Percentiles rank a stretch among this genome's conserved stretches.
Conservation (phyloP, 2,329 filamentous ascomycete genomes). For the Drechslerella stenobrocha region DNA sequence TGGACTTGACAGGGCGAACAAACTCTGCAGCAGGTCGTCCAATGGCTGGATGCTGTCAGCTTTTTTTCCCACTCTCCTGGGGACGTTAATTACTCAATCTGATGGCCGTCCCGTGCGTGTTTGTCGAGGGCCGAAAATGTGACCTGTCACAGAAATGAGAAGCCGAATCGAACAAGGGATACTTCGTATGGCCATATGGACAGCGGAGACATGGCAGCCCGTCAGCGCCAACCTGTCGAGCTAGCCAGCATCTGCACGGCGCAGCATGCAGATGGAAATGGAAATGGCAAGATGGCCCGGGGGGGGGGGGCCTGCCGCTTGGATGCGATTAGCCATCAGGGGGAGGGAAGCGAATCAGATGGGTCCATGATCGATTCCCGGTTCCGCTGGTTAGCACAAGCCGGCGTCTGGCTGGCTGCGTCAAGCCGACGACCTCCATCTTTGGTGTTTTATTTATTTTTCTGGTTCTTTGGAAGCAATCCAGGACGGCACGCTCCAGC, state of each 20-base stretch:
- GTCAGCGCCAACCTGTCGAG: not conserved
- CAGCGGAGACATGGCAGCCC: not conserved
- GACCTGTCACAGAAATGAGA: not conserved
- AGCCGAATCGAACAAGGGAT: no score
- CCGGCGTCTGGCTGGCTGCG: not conserved
- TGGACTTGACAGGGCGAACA: slow-evolving; percentile 9
- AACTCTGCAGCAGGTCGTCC: slow-evolving; percentile 27
- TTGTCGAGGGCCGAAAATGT: slow-evolving; percentile 2
- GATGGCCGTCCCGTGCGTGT: slow-evolving; percentile 2
- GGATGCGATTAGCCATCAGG: not conserved
- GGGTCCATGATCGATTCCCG: slow-evolving; percentile 1
- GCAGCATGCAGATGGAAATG: slow-evolving; percentile 2
- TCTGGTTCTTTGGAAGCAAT: not conserved
- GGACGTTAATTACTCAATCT: slow-evolving; percentile 1
- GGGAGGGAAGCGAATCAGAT: slow-evolving; percentile 1
- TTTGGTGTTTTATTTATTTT: not conserved
- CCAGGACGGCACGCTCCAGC: not conserved
- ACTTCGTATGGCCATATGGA: not conserved
- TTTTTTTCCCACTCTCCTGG: slow-evolving; percentile 4
- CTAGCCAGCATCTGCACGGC: not conserved
- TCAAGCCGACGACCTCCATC: not conserved
- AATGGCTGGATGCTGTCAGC: slow-evolving; percentile 20
- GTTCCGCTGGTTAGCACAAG: not conserved
- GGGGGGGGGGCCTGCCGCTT: not conserved
- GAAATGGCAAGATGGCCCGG: not conserved